A percentile compares a stretch with the other conserved stretches of the same genome.
Conservation (phyloP, 1,139 yeast species). For the Sugiyamaella castrensis region DNA sequence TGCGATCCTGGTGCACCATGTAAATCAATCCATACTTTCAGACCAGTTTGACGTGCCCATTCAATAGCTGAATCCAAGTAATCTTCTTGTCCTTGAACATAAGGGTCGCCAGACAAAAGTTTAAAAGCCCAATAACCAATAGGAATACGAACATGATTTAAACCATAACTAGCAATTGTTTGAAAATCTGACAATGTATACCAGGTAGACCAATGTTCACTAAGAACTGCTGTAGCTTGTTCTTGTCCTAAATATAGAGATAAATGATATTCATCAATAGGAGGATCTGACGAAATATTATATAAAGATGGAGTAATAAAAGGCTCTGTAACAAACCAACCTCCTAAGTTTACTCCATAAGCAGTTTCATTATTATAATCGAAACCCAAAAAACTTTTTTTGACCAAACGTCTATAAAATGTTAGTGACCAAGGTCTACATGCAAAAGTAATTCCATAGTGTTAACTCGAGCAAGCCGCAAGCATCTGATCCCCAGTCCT, state of each 20-base stretch:
- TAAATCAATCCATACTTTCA: conserved; percentile 86
- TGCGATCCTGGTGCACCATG: conserved; percentile 99
- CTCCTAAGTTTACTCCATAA: conserved; percentile 84
- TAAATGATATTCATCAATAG: conserved; percentile 84
- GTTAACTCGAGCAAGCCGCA: neutral
- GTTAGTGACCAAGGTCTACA: neutral
- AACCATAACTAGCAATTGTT: conserved; percentile 60
- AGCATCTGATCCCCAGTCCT: neutral
- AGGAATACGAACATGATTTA: conserved; percentile 86
- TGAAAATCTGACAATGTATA: conserved; percentile 70
- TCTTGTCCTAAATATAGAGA: conserved; percentile 61
- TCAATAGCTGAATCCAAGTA: conserved; percentile 72
- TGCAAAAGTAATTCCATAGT: neutral
- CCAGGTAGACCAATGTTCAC: conserved; percentile 77
- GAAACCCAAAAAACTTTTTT: conserved; percentile 26
- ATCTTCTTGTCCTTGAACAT: conserved; percentile 76
- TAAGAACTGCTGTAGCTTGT: conserved; percentile 51
- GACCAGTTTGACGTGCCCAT: conserved; percentile 63
- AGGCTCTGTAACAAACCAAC: conserved; percentile 85
- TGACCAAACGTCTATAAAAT: conserved; percentile 1
- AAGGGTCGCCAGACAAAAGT: conserved; percentile 66
- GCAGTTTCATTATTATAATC: conserved; percentile 55
- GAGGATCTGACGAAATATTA: conserved; percentile 47
- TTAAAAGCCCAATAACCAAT: conserved; percentile 96
- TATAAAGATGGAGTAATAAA: conserved; percentile 83